Evolutionary conservation across 1,284 basidiomycete species (phyloP).

Genomic region (Sutorius eximius): DNA sequence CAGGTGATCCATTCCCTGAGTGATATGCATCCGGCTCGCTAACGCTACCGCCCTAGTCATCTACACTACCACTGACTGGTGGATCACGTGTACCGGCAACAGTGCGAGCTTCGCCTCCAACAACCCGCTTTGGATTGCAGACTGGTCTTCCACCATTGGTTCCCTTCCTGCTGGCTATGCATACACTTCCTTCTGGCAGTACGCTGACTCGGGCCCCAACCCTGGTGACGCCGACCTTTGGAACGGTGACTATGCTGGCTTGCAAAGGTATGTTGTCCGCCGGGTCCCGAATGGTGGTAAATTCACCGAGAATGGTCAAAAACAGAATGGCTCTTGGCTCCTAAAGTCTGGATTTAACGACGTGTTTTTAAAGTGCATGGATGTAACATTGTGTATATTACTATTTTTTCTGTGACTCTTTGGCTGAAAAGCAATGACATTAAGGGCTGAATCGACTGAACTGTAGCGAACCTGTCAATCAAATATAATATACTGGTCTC

Average conservation of each 20-base stretch:
- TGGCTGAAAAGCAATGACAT: neutral
- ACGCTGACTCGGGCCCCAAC: constrained; percentile 49
- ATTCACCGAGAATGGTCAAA: neutral
- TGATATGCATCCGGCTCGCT: neutral
- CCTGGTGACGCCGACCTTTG: constrained; percentile 59
- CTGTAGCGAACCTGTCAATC: no score
- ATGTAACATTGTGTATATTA: neutral
- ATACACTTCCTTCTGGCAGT: constrained; percentile 65
- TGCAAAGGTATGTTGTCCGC: constrained; percentile 32
- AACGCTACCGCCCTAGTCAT: constrained; percentile 41
- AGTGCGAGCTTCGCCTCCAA: constrained; percentile 47
- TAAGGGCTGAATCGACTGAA: no score
- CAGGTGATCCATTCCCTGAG: constrained; percentile 25
- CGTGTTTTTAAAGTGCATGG: neutral
- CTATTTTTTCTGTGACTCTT: neutral
- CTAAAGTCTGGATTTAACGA: neutral
- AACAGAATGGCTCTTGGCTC: constrained; percentile 24
- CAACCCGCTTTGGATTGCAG: constrained; percentile 62
- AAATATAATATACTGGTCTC: no score
- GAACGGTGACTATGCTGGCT: constrained; percentile 43
- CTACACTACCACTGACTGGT: constrained; percentile 68
- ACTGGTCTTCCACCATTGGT: constrained; percentile 49
- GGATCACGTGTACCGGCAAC: constrained; percentile 64
- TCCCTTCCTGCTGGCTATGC: constrained; percentile 57
- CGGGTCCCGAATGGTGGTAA: neutral